Evolutionary conservation across 306 rosid species (phyloP), one percentile per base, ranked within the genome.

Genomic region (Acacia acuminata): DNA sequence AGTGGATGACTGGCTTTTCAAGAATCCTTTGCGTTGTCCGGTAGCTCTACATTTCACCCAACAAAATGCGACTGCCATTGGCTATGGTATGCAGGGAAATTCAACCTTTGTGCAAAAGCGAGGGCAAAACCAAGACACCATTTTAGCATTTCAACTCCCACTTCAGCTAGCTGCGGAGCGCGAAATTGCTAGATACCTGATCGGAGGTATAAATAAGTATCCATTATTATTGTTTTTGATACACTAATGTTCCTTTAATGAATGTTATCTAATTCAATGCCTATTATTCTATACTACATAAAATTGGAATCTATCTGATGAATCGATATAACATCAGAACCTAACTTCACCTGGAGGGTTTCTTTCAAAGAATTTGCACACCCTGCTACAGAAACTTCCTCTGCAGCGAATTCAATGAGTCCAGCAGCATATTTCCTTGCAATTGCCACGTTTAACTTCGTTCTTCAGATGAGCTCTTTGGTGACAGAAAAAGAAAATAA

Each of bases 111-210:
- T 83, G n/a, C 66, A 12, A 32, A 65, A 32, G 70, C 81, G 95
- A 82, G 96, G 97, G 40, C 55, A 17, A 0, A 86, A 50, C 55
- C 88, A 95, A 83, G 94, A 95, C n/a, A 90, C 97, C n/a, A 88
- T 90, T 4, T 32, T 30, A 58, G 61, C 88, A 60, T 93, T 95
- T 83, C 97, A 93, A 79, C 68, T 95, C 44, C 99, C 98, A 15
- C 97, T 95, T 81, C 98, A 92, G 93, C 79, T 95, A 48, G 96
- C 98, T 10, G 96, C 94, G 0, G 98, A 95, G 89, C 93, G 97
- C 27, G 98, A 95, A 82, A 92, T 93, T 42, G 95, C 99, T 3
- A 85, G 98, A 85, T 80, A 81, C 78, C 91, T 93, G 16, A 92
- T 95, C 83, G 91, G 97, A 86, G 97, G 98, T 93, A 77, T 73